phyloP scores from a whole-genome alignment of 306 rosid genomes.

The Geum urbanum region DNA sequence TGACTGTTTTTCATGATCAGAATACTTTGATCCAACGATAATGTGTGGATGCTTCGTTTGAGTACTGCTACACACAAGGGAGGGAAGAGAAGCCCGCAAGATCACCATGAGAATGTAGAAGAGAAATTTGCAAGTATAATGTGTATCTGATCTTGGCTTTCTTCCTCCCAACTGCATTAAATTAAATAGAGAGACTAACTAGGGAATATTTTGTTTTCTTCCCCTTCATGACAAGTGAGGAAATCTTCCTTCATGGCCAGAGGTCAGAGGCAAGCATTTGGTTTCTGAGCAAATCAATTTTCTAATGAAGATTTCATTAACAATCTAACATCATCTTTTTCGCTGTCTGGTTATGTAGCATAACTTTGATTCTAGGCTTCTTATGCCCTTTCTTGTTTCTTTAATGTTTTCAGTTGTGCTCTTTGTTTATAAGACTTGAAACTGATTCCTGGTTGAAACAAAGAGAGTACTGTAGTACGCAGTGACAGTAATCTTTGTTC shows the following conservation, averaged over 20 bases:
- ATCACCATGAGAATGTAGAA: constrained; percentile 18
- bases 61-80: neutral
- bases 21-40: neutral
- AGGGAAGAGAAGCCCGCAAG: constrained; percentile 19
- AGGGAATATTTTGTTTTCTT: constrained; percentile 30
- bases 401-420: constrained; percentile 12
- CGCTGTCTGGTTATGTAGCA: neutral
- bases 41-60: neutral
- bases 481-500: neutral
- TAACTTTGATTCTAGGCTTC: constrained; percentile 36
- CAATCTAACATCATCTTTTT: neutral
- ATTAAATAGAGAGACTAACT: constrained; percentile 6
- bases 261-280: constrained; percentile 6
- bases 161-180: neutral
- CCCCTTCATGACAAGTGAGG: constrained; percentile 25
- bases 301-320: neutral
- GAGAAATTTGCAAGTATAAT: neutral
- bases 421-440: constrained; percentile 4
- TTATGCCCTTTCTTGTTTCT: neutral
- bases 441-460: constrained; percentile 9
- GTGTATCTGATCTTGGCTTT: constrained; percentile 2
- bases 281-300: constrained; percentile 14
- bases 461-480: neutral
- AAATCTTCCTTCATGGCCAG: constrained; percentile 19
- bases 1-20: neutral